Conservation (phyloP, 2,329 filamentous ascomycete species). For the Sarocladium brachiariae region DNA sequence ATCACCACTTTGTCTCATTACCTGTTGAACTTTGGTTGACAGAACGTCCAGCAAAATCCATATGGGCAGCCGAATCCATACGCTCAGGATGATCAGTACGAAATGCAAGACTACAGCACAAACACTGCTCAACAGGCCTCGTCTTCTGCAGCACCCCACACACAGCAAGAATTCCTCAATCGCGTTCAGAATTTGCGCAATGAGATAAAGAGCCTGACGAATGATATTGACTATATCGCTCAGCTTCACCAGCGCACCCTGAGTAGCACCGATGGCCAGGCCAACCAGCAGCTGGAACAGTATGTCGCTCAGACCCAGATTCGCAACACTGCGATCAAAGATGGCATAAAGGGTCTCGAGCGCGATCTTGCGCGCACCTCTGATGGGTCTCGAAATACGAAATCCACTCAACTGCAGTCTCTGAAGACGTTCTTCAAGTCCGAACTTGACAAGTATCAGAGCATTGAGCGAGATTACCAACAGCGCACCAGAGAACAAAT, state of each 20-base stretch:
- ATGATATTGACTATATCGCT: constrained; percentile 60
- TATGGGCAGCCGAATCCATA: constrained; percentile 20
- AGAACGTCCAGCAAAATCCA: constrained; percentile 6
- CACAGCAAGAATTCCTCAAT: constrained; percentile 60
- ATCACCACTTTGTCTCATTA: neutral
- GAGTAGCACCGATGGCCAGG: constrained; percentile 52
- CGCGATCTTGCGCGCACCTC: constrained; percentile 59
- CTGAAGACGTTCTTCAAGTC: constrained; percentile 67
- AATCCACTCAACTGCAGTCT: constrained; percentile 61
- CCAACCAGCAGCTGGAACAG: constrained; percentile 55
- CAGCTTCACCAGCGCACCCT: constrained; percentile 66
- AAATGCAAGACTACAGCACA: constrained; percentile 46
- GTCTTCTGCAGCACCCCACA: constrained; percentile 16
- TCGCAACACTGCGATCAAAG: constrained; percentile 68
- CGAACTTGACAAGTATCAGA: constrained; percentile 62
- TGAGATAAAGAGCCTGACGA: constrained; percentile 61
- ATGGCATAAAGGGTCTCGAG: constrained; percentile 72
- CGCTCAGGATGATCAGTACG: constrained; percentile 37
- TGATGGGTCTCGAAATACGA: constrained; percentile 55
- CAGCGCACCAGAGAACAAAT: constrained; percentile 71
- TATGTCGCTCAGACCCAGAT: constrained; percentile 64
- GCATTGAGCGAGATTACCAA: constrained; percentile 65
- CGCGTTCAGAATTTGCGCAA: constrained; percentile 61
- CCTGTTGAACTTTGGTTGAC: neutral
- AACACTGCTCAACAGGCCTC: constrained; percentile 28